Base-by-base conservation (phyloP, 169 alveolate species). In the Plasmodium gaboni region DNA sequence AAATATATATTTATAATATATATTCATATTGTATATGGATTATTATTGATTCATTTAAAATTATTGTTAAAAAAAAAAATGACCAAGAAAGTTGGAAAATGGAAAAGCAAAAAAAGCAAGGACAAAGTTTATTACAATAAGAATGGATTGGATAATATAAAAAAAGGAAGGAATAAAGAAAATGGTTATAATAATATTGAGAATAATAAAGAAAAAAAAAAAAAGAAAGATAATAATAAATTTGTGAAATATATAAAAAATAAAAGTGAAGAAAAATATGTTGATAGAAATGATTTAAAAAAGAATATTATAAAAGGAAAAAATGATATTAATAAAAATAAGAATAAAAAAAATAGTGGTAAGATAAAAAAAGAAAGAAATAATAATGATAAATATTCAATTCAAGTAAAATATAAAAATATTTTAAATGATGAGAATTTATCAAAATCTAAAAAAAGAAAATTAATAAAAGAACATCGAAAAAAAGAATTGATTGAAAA, bases 401-500 rank as follows among this genome's bases (percentile, higher is more conserved):
- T 24, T 22, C 46, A 38, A 38, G 73, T 68, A 68, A 70, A 83
- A 61, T 83, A 72, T 48, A 70, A 69, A 38, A 46, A 83, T 38
- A 83, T 83, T 83, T 53, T 83, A 64, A 67, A 83, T 48, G 74
- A 83, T 72, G 91, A 83, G 17, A 83, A 83, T 69, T 63, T 83
- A 60, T 83, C 91, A 17, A 67, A 83, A 50, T 83, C 91, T 3
- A 83, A 83, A 83, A 83, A 69, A 44, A 83, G 60, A 69, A 83
- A 83, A 28, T 38, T 83, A 38, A 69, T 83, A 69, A 83, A 83
- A 17, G 91, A 83, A 83, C n/a, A 19, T 15, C 68, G 70, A 83
- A 83, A 69, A 83, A 83, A 70, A 53, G 42, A 12, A 28, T 15
- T 83, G 26, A 63, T 42, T 68, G 85, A 83, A 70, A 83, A 83